These are phyloP conservation scores for Acanthamoeba sp. DNA, from an alignment of 208 protist species.

Conservation along the genomic window DNA sequence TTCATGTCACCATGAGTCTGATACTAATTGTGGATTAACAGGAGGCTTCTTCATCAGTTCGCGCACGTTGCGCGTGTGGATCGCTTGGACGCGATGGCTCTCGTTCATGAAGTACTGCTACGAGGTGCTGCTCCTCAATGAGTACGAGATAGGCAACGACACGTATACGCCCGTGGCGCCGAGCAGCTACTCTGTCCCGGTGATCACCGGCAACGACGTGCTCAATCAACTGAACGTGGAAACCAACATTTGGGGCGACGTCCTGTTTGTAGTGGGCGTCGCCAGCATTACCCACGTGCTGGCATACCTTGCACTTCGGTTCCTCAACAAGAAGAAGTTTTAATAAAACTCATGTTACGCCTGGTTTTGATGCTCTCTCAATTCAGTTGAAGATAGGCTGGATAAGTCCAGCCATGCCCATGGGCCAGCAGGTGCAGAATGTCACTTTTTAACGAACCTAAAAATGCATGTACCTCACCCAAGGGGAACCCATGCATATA, in stretches of 20 bases:
- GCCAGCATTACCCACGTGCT: neutral
- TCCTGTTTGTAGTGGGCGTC: constrained; percentile 51
- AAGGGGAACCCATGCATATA: too few relatives aligned
- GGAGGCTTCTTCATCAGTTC: neutral
- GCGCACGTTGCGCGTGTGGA: neutral
- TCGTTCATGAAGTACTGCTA: constrained; percentile 28
- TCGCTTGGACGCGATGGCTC: neutral
- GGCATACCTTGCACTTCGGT: constrained; percentile 26
- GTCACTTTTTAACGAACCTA: too few relatives aligned
- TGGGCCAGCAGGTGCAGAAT: too few relatives aligned
- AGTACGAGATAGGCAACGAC: neutral
- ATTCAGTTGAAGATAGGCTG: too few relatives aligned
- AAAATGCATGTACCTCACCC: too few relatives aligned
- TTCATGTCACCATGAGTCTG: neutral
- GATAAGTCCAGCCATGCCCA: too few relatives aligned
- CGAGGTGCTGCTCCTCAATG: constrained; percentile 4
- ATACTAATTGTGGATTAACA: too few relatives aligned
- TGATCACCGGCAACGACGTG: constrained; percentile 41
- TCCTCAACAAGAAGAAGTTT: constrained; percentile 17
- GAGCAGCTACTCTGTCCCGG: neutral
- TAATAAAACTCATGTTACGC: too few relatives aligned
- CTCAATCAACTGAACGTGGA: constrained; percentile 20
- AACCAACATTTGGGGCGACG: constrained; percentile 70
- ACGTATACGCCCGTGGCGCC: neutral
- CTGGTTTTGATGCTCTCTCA: too few relatives aligned